These are phyloP conservation scores for Senna tora DNA, from an alignment of 306 rosid species.

Conservation along the genomic window DNA sequence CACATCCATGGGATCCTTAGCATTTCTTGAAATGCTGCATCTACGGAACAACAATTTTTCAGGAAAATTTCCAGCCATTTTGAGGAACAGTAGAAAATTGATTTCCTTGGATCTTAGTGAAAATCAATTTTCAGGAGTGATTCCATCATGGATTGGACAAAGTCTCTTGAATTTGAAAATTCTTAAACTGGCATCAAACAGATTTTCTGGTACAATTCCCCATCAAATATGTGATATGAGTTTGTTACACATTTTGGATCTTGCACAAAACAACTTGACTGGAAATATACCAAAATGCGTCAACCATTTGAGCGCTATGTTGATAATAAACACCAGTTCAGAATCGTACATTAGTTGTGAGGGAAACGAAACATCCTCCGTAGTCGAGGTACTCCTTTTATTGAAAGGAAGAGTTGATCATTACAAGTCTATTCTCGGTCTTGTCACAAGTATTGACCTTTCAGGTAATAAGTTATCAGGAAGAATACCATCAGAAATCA, in stretches of 20 bases:
- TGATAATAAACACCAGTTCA: not conserved
- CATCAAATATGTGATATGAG: constrained; percentile 24
- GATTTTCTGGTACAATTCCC: constrained; percentile 35
- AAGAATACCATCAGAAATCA: constrained; percentile 19
- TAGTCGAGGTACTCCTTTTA: not conserved
- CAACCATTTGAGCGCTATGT: constrained; percentile 35
- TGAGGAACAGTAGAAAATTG: not conserved
- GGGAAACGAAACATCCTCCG: not conserved
- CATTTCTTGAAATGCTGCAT: not conserved
- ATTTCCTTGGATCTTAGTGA: not conserved
- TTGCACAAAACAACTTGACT: constrained; percentile 27
- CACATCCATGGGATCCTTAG: not conserved
- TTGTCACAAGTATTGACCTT: constrained; percentile 36
- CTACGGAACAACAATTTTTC: not conserved
- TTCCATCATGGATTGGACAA: constrained; percentile 29
- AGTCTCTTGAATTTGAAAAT: constrained; percentile 25
- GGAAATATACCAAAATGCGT: constrained; percentile 36
- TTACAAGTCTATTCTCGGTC: constrained; percentile 15
- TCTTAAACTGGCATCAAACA: constrained; percentile 34
- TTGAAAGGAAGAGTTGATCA: constrained; percentile 36
- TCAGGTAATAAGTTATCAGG: constrained; percentile 24
- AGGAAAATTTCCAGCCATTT: not conserved
- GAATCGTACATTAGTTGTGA: not conserved
- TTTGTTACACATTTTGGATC: constrained; percentile 36
- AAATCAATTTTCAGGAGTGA: not conserved